Base-by-base conservation (phyloP, 1,139 yeast species). In the Yarrowia galli region DNA sequence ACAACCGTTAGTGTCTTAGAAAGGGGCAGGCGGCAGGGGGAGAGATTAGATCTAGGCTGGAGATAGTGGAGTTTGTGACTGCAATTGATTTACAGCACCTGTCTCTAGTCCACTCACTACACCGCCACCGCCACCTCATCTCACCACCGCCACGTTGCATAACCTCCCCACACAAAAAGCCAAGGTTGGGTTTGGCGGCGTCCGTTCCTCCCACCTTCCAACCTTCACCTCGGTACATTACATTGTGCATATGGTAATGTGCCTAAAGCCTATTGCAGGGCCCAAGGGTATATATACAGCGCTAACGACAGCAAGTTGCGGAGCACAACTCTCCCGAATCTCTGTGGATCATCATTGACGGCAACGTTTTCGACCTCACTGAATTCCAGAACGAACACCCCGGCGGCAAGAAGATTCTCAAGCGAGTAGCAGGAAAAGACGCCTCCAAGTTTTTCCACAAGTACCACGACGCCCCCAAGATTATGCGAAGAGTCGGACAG, bases 371-470 rank as follows among this genome's bases (percentile, higher is more conserved):
- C 80, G 96, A 93, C 79, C 87, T 92, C 70, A 83, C 97, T 67
- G 82, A 84, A 72, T 95, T 92, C 81, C 83, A 92, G 74, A 95
- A 92, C 71, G 97, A 90, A 78, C 99, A 95, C 80, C 97, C 97
- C 2, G 98, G 98, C 71, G 98, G 98, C 7, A 86, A 85, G 74
- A 84, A 84, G 67, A 87, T 95, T 53, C 86, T 95, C 64, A 78
- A 87, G 61, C 84, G 85, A 69, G 90, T 88, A 74, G 98, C 97
- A 10, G 98, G 98, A 25, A 88, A 87, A 75, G 98, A 95, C 77
- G 98, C 97, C 8, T 87, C 97, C 16, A 90, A 89, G 74, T 84
- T 89, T 69, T 95, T 92, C 77, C 79, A 81, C 75, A 77, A 78
- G 69, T 80, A 79, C 73, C 85, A 82, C 76, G 83, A 80, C 70